phyloP scores from a whole-genome alignment of 257 asterid species.

The Coffea canephora region DNA sequence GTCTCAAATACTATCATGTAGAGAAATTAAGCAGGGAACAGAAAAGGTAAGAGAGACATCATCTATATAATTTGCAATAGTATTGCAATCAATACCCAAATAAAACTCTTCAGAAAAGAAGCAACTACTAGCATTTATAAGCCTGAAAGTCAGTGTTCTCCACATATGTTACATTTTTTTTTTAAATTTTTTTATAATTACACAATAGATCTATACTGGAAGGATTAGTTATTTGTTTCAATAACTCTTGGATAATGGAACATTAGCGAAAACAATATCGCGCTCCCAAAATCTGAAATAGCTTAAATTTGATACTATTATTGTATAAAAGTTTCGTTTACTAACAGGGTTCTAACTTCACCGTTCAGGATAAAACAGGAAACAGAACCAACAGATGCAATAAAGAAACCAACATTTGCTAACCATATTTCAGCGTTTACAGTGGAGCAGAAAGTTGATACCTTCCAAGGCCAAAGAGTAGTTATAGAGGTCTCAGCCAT shows the following conservation, averaged over 20 bases:
- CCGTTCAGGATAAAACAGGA: not conserved
- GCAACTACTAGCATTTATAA: not conserved
- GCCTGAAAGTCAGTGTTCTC: not conserved
- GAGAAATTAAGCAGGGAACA: not conserved
- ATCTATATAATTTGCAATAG: not conserved
- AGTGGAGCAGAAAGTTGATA: conserved; percentile 15
- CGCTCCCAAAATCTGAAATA: no score
- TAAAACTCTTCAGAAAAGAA: not conserved
- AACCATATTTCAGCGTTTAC: not conserved
- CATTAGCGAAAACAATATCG: no score
- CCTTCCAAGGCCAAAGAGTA: conserved; percentile 99
- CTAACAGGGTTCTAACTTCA: not conserved
- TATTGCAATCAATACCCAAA: not conserved
- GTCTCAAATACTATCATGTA: conserved; percentile 3
- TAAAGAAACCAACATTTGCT: not conserved
- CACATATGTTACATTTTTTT: no score
- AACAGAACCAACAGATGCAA: not conserved
- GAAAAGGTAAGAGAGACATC: not conserved
- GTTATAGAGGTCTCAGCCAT: conserved; percentile 99
- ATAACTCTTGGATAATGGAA: no score
- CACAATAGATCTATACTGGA: no score
- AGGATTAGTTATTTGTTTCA: no score
- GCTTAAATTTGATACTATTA: no score
- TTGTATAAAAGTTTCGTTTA: not conserved
- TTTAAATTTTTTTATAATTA: no score